A percentile compares a stretch with the other conserved stretches of the same genome.
phyloP scores from a whole-genome alignment of 2,329 filamentous ascomycete genomes.

The Hymenoscyphus fructigenus region DNA sequence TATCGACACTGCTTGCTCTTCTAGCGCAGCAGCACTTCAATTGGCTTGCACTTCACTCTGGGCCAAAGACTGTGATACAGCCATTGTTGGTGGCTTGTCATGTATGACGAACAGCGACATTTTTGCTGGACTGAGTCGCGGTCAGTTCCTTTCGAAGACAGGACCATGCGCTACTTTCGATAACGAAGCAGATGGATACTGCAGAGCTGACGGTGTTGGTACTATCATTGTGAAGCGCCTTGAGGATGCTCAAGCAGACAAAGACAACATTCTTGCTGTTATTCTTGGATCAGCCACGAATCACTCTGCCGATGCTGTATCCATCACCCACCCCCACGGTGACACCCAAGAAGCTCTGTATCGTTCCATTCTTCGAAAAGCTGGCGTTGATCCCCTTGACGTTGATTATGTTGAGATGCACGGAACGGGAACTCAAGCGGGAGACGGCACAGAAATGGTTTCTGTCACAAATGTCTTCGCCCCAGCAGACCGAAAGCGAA shows the following conservation, averaged over 20 bases:
- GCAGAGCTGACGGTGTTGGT: slow-evolving; percentile 48
- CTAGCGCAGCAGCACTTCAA: slow-evolving; percentile 40
- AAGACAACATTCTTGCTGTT: slow-evolving; percentile 46
- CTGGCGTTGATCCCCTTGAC: slow-evolving; percentile 72
- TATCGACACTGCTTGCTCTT: slow-evolving; percentile 45
- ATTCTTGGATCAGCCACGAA: slow-evolving; percentile 75
- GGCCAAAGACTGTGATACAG: slow-evolving; percentile 35
- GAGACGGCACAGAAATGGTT: slow-evolving; percentile 79
- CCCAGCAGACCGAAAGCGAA: slow-evolving; percentile 49
- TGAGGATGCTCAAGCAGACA: slow-evolving; percentile 47
- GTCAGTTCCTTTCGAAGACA: slow-evolving; percentile 36
- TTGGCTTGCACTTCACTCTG: slow-evolving; percentile 34
- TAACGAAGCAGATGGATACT: slow-evolving; percentile 49
- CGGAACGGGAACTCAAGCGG: slow-evolving; percentile 83
- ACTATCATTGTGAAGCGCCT: slow-evolving; percentile 50
- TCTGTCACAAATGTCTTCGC: slow-evolving; percentile 69
- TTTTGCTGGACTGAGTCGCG: slow-evolving; percentile 34
- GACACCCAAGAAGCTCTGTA: slow-evolving; percentile 75
- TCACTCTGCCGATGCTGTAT: slow-evolving; percentile 75
- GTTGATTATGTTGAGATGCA: slow-evolving; percentile 88
- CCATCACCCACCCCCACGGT: slow-evolving; percentile 76
- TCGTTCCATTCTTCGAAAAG: slow-evolving; percentile 66
- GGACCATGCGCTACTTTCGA: slow-evolving; percentile 51
- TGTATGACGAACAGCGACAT: slow-evolving; percentile 33
- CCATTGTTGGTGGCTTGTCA: slow-evolving; percentile 34